Percentiles rank a stretch among this genome's conserved stretches.
Evolutionary conservation across 306 rosid species (phyloP).

Genomic region (Malus sieversii): DNA sequence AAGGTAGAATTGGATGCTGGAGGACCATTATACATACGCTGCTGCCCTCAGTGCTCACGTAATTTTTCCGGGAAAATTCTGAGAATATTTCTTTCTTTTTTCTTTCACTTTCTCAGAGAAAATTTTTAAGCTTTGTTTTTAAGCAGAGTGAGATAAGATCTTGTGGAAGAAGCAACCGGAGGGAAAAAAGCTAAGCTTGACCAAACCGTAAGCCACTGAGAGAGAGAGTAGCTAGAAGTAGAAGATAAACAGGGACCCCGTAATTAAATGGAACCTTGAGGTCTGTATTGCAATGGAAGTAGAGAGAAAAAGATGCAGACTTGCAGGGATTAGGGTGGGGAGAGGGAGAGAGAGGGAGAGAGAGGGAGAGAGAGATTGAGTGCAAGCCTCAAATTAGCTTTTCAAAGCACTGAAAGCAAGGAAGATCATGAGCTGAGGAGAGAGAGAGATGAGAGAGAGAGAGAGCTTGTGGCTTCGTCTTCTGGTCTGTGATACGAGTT

Average conservation of each 20-base stretch:
- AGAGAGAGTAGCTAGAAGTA: slow-evolving; percentile 9
- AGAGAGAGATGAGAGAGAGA: not conserved
- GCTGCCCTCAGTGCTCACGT: not conserved
- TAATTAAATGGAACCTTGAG: slow-evolving; percentile 19
- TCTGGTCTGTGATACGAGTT: not conserved
- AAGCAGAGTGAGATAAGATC: slow-evolving; percentile 88
- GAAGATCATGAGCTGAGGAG: slow-evolving; percentile 34
- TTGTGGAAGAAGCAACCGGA: slow-evolving; percentile 56
- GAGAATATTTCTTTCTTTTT: slow-evolving; percentile 14
- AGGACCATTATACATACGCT: slow-evolving; percentile 21
- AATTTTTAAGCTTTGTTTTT: slow-evolving; percentile 37
- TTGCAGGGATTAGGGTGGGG: not conserved
- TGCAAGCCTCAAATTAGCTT: slow-evolving; percentile 18
- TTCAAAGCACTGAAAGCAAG: slow-evolving; percentile 32
- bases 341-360: not conserved
- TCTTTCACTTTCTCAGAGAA: slow-evolving; percentile 18
- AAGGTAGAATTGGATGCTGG: slow-evolving; percentile 12
- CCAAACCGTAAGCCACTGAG: slow-evolving; percentile 11
- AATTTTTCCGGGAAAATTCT: slow-evolving; percentile 24
- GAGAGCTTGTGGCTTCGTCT: not conserved
- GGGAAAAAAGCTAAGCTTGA: not conserved
- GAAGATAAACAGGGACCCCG: slow-evolving; percentile 19
- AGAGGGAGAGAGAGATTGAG: not conserved
- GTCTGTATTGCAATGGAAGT: slow-evolving; percentile 17
- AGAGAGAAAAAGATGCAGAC: not conserved